These are phyloP conservation scores for Paragyromitra xinjiangensis DNA, from an alignment of 495 filamentous ascomycete species.

Conservation along the genomic window DNA sequence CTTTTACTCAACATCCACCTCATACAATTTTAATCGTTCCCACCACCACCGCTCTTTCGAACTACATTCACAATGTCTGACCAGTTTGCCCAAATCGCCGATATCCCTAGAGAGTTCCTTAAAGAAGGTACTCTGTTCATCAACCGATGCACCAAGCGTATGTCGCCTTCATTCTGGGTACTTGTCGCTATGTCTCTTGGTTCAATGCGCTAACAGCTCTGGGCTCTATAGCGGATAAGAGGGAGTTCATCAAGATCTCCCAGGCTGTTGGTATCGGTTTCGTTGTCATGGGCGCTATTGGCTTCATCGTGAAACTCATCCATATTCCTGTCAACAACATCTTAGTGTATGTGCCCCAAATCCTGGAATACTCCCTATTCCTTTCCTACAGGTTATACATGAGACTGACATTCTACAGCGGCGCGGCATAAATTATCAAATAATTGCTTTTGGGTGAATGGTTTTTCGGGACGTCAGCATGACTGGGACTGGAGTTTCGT, in stretches of 20 bases:
- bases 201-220: slow-evolving; percentile 37
- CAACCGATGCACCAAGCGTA: slow-evolving; percentile 86
- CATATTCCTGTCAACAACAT: slow-evolving; percentile 89
- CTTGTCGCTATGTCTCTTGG: neutral
- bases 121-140: slow-evolving; percentile 83
- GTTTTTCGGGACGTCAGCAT: neutral
- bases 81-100: slow-evolving; percentile 78
- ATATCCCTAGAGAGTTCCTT: slow-evolving; percentile 83
- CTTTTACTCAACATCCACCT: slow-evolving; percentile 28
- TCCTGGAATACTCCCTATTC: neutral
- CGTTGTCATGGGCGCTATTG: slow-evolving; percentile 84
- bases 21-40: slow-evolving; percentile 21
- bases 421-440: slow-evolving; percentile 49
- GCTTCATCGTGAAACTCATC: slow-evolving; percentile 93
- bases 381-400: neutral
- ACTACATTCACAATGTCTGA: slow-evolving; percentile 68
- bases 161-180: slow-evolving; percentile 42
- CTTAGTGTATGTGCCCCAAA: slow-evolving; percentile 63
- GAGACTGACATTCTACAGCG: slow-evolving; percentile 45
- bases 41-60: slow-evolving; percentile 33
- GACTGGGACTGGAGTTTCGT: slow-evolving; percentile 34
- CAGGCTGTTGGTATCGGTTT: slow-evolving; percentile 95
- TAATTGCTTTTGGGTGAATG: slow-evolving; percentile 22
- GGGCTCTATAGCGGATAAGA: slow-evolving; percentile 70
- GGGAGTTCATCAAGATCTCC: slow-evolving; percentile 92